A percentile compares a stretch with the other conserved stretches of the same genome.
Conservation (phyloP, 2,329 filamentous ascomycete species). For the Aspergillus sp. region DNA sequence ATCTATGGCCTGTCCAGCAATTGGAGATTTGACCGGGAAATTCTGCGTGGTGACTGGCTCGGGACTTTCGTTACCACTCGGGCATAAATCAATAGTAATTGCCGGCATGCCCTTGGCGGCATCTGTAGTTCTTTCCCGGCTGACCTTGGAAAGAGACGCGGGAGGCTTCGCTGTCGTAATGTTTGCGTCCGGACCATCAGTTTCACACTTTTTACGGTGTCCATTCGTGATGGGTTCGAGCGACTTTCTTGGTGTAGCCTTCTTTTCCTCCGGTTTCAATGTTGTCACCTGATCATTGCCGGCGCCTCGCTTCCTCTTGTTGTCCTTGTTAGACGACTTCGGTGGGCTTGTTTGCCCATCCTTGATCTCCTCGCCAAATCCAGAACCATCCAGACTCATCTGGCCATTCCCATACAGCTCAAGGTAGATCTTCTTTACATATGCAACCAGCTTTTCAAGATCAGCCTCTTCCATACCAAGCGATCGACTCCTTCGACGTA, state of each 20-base stretch:
- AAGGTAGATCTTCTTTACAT: conserved; percentile 29
- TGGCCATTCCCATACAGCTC: conserved; percentile 11
- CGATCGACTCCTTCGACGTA: conserved; percentile 18
- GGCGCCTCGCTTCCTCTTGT: conserved; percentile 6
- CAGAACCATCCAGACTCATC: conserved; percentile 10
- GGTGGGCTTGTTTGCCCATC: conserved; percentile 15
- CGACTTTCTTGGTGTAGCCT: neutral
- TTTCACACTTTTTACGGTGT: neutral
- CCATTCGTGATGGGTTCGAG: neutral
- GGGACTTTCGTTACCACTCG: neutral
- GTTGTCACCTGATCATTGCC: neutral
- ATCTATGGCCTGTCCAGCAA: neutral
- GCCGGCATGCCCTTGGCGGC: neutral
- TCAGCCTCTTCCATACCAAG: conserved; percentile 20
- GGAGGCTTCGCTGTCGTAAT: neutral
- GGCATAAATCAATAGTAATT: neutral
- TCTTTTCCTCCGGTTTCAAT: neutral
- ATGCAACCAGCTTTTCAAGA: conserved; percentile 20
- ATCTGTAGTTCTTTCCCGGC: neutral
- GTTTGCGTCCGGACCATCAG: neutral
- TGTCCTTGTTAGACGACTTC: conserved; percentile 7
- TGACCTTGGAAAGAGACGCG: neutral
- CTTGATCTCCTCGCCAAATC: conserved; percentile 29
- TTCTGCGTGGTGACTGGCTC: neutral
- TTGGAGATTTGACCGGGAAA: neutral